Evolutionary conservation across 495 filamentous ascomycete species (phyloP).

Genomic region (Penicillium waksmanii): DNA sequence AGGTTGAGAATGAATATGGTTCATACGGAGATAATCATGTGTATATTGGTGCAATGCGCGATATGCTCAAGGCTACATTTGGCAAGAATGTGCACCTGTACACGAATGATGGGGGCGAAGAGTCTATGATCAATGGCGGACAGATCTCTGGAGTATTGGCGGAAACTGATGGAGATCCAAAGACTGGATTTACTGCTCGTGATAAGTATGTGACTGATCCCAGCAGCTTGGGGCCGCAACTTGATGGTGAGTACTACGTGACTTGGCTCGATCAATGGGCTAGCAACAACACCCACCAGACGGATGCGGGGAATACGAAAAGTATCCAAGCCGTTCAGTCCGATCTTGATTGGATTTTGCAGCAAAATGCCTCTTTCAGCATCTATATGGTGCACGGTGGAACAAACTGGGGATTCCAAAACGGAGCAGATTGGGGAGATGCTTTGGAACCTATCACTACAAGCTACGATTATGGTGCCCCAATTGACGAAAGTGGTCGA

Average conservation of each 20-base stretch:
- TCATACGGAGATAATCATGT: constrained; percentile 45
- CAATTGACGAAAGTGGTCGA: constrained; percentile 52
- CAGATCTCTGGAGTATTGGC: constrained; percentile 45
- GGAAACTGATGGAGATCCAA: constrained; percentile 49
- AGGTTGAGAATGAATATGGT: constrained; percentile 56
- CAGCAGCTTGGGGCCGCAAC: constrained; percentile 43
- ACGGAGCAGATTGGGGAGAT: constrained; percentile 47
- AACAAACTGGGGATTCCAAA: constrained; percentile 50
- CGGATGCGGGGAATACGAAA: constrained; percentile 22
- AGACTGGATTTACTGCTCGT: constrained; percentile 41
- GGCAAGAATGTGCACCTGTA: constrained; percentile 41
- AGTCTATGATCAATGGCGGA: constrained; percentile 44
- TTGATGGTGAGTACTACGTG: constrained; percentile 53
- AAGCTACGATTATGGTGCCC: constrained; percentile 53
- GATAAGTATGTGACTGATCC: constrained; percentile 43
- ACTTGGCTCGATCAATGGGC: constrained; percentile 43
- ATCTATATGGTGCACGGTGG: constrained; percentile 56
- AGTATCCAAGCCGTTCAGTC: constrained; percentile 21
- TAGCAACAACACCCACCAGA: constrained; percentile 34
- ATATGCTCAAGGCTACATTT: constrained; percentile 41
- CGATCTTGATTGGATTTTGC: constrained; percentile 45
- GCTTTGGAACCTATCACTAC: constrained; percentile 40
- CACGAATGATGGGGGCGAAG: constrained; percentile 49
- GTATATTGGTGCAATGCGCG: constrained; percentile 39
- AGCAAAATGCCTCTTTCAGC: constrained; percentile 44